Conservation (phyloP, 306 rosid species). For the Sphenostylis stenocarpa region DNA sequence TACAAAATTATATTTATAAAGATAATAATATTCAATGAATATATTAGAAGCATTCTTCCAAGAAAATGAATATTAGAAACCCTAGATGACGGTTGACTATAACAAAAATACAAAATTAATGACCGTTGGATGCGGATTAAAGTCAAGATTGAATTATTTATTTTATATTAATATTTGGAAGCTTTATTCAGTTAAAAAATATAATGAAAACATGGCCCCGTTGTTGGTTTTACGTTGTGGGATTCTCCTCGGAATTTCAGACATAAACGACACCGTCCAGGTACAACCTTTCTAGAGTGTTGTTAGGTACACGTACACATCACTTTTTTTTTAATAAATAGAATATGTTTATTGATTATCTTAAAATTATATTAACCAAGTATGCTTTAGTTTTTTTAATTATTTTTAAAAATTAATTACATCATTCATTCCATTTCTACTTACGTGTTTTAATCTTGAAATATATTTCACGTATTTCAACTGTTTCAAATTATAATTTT, state of each 20-base stretch:
- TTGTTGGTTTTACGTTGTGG: neutral
- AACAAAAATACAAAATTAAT: neutral
- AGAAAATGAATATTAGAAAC: neutral
- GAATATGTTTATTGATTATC: too few species aligned
- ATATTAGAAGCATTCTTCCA: too few species aligned
- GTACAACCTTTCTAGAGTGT: neutral
- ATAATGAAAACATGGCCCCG: neutral
- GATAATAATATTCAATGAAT: too few species aligned
- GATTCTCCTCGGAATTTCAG: neutral
- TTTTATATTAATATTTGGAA: neutral
- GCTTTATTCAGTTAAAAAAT: neutral
- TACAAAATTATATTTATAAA: too few species aligned
- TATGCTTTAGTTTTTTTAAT: too few species aligned
- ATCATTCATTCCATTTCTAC: too few species aligned
- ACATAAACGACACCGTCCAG: neutral
- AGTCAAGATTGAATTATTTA: neutral
- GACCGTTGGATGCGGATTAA: neutral
- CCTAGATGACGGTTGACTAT: neutral
- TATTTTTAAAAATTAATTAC: too few species aligned
- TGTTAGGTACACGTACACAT: neutral
- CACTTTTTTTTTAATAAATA: too few species aligned
- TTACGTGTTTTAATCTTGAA: too few species aligned
- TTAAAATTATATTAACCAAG: too few species aligned
- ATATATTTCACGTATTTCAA: too few species aligned
- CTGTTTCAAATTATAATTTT: too few species aligned